These are phyloP conservation scores for Neurospora pannonica DNA, from an alignment of 495 filamentous ascomycete genomes.

Conservation along the genomic window DNA sequence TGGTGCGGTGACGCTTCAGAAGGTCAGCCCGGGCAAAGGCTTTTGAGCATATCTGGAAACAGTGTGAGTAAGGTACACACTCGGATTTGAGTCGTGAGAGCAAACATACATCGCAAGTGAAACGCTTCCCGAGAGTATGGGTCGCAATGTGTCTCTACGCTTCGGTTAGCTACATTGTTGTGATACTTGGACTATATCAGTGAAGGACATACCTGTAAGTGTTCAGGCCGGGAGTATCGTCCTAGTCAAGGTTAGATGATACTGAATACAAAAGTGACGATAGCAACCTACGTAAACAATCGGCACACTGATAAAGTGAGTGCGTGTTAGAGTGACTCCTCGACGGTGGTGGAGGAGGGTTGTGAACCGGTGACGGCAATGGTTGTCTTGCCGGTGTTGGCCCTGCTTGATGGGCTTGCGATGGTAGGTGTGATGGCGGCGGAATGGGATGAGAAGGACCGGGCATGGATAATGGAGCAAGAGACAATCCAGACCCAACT, in stretches of 20 bases:
- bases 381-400: not conserved
- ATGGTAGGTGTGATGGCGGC: not conserved
- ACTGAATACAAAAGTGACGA: not conserved
- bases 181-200: not conserved
- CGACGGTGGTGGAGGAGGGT: not conserved
- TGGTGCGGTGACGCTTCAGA: conserved; percentile 45
- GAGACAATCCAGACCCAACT: not conserved
- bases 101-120: conserved; percentile 25
- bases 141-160: conserved; percentile 43
- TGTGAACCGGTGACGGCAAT: conserved; percentile 1
- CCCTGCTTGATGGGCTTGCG: not conserved
- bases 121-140: conserved; percentile 50
- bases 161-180: not conserved
- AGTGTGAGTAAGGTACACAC: not conserved
- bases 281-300: conserved; percentile 31
- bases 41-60: conserved; percentile 41
- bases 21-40: conserved; percentile 46
- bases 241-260: conserved; percentile 5
- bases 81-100: too few relatives aligned
- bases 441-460: not conserved
- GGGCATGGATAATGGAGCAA: conserved; percentile 1
- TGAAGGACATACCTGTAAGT: conserved; percentile 28
- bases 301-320: conserved; percentile 44
- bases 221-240: conserved; percentile 46
- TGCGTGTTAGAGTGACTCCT: conserved; percentile 17